Evolutionary conservation across 1,284 basidiomycete species (phyloP), one percentile per base, ranked within the genome.

Genomic region (Takashimella koratensis): DNA sequence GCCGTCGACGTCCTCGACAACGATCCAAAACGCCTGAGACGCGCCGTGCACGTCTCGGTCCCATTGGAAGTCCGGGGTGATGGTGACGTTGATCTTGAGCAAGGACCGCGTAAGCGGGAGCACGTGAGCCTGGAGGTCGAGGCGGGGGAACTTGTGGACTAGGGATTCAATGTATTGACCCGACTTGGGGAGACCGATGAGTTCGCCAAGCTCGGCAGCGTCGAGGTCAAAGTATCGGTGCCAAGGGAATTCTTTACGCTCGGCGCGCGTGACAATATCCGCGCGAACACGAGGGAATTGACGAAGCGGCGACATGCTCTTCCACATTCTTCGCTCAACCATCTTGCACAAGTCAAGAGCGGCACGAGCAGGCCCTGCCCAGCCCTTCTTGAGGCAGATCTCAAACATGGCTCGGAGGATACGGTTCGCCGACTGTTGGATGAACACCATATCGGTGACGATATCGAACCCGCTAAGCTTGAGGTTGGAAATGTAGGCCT

Each of bases 171-270:
- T 90, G 3, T 94, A 80, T 55, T 87, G 84, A 21, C 95, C 95
- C 23, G 92, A 92, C 60, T 90, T 90, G 20, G 91, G 90, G 56
- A 97, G 84, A 36, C 93, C 93, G 53, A 98, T 87, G 10, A 98
- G 81, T 77, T 98, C 96, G 16, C 93, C 95, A 40, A 94, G 84
- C 72, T 94, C 90, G 2, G 87, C 86, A 1, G 88, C 87, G 58
- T 87, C 85, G 54, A 96, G 78, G 72, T 96, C 91, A 64, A 94
- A 96, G 79, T 95, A 96, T 42, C 91, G 85, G 72, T 95, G 90
- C 92, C 93, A 97, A 0, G 92, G 93, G 79, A 96, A 98, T 81
- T 98, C 95, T 73, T 98, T 98, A 41, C 92, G 87, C 76, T 98
- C 95, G 0, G 95, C 90, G 65, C 94, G 90, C 49, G 90, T 82